Evolutionary conservation across 345 rosid species (phyloP).

Genomic region (Euclidium syriacum): DNA sequence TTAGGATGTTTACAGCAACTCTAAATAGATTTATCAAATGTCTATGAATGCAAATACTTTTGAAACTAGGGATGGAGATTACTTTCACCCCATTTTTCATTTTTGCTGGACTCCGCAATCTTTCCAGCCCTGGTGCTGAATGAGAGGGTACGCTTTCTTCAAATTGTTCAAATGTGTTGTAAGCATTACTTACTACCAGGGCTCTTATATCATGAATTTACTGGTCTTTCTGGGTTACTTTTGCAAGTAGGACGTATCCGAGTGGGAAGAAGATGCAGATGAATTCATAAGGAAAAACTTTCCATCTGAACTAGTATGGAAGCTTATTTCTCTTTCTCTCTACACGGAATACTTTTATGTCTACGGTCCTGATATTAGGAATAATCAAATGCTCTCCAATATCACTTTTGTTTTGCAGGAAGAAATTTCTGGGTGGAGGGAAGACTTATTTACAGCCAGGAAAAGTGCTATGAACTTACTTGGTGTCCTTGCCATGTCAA

Average conservation of each 20-base stretch:
- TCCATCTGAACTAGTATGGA: constrained; percentile 76
- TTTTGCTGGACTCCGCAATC: constrained; percentile 72
- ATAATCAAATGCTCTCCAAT: not conserved
- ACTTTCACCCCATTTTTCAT: constrained; percentile 76
- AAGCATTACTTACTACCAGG: constrained; percentile 1
- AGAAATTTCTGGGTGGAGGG: constrained; percentile 92
- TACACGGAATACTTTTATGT: not conserved
- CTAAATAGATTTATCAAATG: constrained; percentile 6
- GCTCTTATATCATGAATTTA: constrained; percentile 11
- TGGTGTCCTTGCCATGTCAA: constrained; percentile 75
- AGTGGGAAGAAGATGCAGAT: constrained; percentile 89
- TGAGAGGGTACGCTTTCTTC: constrained; percentile 51
- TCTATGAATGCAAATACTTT: constrained; percentile 2
- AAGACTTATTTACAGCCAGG: constrained; percentile 77
- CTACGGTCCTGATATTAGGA: not conserved
- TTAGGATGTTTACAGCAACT: constrained; percentile 10
- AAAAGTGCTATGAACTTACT: constrained; percentile 85
- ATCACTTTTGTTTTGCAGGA: constrained; percentile 38
- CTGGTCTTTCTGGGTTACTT: constrained; percentile 5
- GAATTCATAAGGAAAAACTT: constrained; percentile 80
- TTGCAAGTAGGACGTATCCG: constrained; percentile 59
- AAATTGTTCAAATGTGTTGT: constrained; percentile 8
- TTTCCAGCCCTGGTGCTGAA: constrained; percentile 68
- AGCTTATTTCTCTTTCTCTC: constrained; percentile 3
- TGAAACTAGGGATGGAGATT: constrained; percentile 81